Percentiles rank a stretch among this genome's conserved stretches.
Conservation (phyloP, 1,139 yeast genomes). For the Tardiomyces blankii region DNA sequence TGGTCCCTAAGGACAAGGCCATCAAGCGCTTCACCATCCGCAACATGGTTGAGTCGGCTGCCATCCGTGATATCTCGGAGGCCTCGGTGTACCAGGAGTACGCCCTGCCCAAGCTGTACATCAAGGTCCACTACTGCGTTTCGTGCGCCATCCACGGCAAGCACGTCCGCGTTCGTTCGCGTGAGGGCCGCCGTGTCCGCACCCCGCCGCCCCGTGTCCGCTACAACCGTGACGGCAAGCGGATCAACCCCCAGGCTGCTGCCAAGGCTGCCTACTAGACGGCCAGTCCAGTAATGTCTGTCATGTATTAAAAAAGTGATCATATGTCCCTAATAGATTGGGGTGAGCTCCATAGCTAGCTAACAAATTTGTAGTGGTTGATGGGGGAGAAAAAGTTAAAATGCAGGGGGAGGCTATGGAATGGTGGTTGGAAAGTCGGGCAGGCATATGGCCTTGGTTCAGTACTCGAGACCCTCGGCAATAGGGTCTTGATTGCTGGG, state of each 20-base stretch:
- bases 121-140: conserved; percentile 99
- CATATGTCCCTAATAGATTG: too few relatives aligned
- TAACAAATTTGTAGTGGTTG: too few relatives aligned
- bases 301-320: too few relatives aligned
- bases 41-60: conserved; percentile 99
- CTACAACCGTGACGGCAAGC: conserved; percentile 87
- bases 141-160: conserved; percentile 99
- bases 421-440: too few relatives aligned
- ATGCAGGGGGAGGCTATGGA: too few relatives aligned
- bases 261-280: conserved; percentile 71
- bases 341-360: too few relatives aligned
- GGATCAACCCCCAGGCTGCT: conserved; percentile 95
- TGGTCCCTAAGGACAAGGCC: conserved; percentile 99
- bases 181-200: conserved; percentile 98
- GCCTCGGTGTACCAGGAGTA: conserved; percentile 99
- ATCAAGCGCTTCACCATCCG: conserved; percentile 99
- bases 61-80: conserved; percentile 99
- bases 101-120: conserved; percentile 98
- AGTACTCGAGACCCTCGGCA: too few relatives aligned
- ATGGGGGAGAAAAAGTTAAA: too few relatives aligned
- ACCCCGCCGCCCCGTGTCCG: conserved; percentile 99
- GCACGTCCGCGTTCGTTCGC: conserved; percentile 99
- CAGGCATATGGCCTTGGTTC: too few relatives aligned
- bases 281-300: neutral
- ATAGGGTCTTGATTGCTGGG: neutral